These are phyloP conservation scores for Suillus spraguei DNA, from an alignment of 768 basidiomycete species.

Conservation along the genomic window DNA sequence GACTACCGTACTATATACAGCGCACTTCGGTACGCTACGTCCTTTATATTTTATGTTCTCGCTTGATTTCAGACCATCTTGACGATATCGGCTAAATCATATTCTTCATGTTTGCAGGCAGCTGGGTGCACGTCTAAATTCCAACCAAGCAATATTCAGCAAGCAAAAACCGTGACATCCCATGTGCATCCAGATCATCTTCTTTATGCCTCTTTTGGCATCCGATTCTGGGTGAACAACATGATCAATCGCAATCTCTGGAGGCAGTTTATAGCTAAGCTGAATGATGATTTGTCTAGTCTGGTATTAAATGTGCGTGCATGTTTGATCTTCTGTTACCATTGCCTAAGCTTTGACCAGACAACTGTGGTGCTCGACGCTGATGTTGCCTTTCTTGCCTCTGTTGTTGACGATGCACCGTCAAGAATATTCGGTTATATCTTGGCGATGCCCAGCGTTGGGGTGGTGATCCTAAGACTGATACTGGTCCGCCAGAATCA, in stretches of 20 bases:
- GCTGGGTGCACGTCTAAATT: slow-evolving; percentile 35
- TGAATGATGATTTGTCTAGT: slow-evolving; percentile 50
- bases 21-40: slow-evolving; percentile 36
- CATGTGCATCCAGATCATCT: slow-evolving; percentile 35
- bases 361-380: slow-evolving; percentile 51
- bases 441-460: slow-evolving; percentile 38
- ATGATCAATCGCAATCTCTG: slow-evolving; percentile 38
- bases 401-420: slow-evolving; percentile 23
- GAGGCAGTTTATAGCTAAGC: slow-evolving; percentile 40
- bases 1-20: too few species aligned
- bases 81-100: slow-evolving; percentile 24
- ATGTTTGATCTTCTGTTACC: neutral
- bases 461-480: slow-evolving; percentile 36
- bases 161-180: slow-evolving; percentile 22
- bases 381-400: slow-evolving; percentile 55
- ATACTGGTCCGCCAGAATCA: slow-evolving; percentile 41
- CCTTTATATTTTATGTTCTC: neutral
- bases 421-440: slow-evolving; percentile 40
- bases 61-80: neutral
- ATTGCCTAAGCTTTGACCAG: slow-evolving; percentile 25
- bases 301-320: slow-evolving; percentile 47
- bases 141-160: slow-evolving; percentile 26
- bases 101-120: slow-evolving; percentile 39
- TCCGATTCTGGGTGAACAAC: slow-evolving; percentile 42
- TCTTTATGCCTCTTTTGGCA: slow-evolving; percentile 42